Evolutionary conservation across 768 basidiomycete species (phyloP), one percentile per base, ranked within the genome.

Genomic region (Filobasidium floriforme): DNA sequence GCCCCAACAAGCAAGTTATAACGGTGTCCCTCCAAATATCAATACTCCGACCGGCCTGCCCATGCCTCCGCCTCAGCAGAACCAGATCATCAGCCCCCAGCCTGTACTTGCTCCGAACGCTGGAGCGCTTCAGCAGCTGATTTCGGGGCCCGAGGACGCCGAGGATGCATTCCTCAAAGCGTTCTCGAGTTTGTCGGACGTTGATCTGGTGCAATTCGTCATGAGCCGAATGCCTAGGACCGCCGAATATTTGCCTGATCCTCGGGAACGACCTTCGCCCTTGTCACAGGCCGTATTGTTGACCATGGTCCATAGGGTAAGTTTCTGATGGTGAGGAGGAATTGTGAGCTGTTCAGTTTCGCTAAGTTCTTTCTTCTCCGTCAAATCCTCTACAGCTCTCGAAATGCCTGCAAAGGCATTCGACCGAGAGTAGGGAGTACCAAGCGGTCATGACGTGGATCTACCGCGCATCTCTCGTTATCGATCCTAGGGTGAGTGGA

Each of bases 241-340:
- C 18, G 70, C 70, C n/a, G 51, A 63, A 19, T 68, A 69, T 44
- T 49, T 76, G 26, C 76, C 76, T 1, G 43, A 43, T 6, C 64
- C 66, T 5, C 59, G 62, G 29, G 65, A 61, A 12, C 44, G 67
- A 22, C 71, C 52, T 51, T 65, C 66, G 37, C 72, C 69, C 1
- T 51, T 78, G 22, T 72, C 70, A 7, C 75, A 75, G 62, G 74
- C 75, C 24, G 73, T 76, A 9, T 44, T 78, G 18, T 63, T 78
- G 51, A 76, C 76, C 14, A 67, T 78, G 19, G 66, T 75, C 7
- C 75, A 78, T 66, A 65, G 75, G 52, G 73, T 77, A 59, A 66
- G 74, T 68, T 10, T 60, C 37, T n/a, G n/a, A n/a, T n/a, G n/a
- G n/a, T n/a, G n/a, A n/a, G 32, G 9, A 37, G 32, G 32, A 9